Evolutionary conservation across 2,329 filamentous ascomycete species (phyloP).

Genomic region (Xylaria sp.): DNA sequence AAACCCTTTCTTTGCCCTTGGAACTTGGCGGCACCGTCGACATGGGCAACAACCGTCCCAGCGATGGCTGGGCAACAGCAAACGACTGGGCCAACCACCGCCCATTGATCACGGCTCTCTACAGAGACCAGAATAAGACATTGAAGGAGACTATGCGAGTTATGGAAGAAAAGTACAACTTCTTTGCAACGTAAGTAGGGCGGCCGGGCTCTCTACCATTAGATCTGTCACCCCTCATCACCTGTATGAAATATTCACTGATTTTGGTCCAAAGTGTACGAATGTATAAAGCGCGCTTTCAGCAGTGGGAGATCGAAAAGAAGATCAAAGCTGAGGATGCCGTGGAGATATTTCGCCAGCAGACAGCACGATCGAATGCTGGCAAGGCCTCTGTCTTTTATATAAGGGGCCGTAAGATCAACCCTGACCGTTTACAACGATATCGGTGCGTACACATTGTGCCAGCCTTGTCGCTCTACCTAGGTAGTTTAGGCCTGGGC

Average conservation of each 20-base stretch:
- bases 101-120: conserved; percentile 44
- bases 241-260: conserved; percentile 10
- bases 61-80: conserved; percentile 45
- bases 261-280: conserved; percentile 42
- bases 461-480: background rate
- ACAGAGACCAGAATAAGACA: conserved; percentile 48
- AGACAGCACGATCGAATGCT: conserved; percentile 45
- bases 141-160: conserved; percentile 48
- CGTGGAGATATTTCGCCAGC: conserved; percentile 49
- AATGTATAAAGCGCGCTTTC: conserved; percentile 50
- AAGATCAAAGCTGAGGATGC: conserved; percentile 49
- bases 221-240: background rate
- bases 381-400: conserved; percentile 48
- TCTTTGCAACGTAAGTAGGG: conserved; percentile 56
- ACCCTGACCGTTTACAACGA: conserved; percentile 47
- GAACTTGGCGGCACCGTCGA: conserved; percentile 12
- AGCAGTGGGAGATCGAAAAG: conserved; percentile 50
- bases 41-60: conserved; percentile 41
- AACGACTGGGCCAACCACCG: conserved; percentile 45
- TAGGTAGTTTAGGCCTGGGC: conserved; percentile 34
- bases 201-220: background rate
- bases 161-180: conserved; percentile 58
- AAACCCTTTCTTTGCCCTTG: background rate
- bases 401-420: conserved; percentile 46
- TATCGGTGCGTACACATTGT: conserved; percentile 40